Conservation (phyloP, 176 grass and related monocot species). For the Zoysia pacifica region DNA sequence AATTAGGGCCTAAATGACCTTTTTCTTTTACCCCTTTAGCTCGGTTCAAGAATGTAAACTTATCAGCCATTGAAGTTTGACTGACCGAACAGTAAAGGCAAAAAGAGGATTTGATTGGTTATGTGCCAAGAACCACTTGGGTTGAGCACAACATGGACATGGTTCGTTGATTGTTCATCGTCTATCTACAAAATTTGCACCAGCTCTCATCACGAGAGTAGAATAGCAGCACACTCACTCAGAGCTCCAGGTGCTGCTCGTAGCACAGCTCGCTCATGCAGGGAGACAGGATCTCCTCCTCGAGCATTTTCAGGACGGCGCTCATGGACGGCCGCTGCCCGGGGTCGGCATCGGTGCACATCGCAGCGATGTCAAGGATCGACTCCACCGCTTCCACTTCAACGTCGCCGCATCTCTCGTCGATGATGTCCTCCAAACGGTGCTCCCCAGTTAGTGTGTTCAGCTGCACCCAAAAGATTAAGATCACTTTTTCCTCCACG, state of each 20-base stretch:
- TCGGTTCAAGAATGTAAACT: not conserved
- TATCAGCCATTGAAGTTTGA: not conserved
- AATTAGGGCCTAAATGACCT: no score
- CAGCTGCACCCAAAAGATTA: constrained; percentile 43
- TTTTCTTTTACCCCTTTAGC: not conserved
- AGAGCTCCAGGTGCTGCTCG: constrained; percentile 77
- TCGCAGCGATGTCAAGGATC: constrained; percentile 86
- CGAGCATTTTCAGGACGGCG: constrained; percentile 83
- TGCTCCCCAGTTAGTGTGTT: constrained; percentile 81
- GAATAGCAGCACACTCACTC: not conserved
- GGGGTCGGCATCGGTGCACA: constrained; percentile 84
- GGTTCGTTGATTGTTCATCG: constrained; percentile 13
- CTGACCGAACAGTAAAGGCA: not conserved
- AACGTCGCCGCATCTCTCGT: constrained; percentile 54
- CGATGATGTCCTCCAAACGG: constrained; percentile 81
- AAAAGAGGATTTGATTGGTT: constrained; percentile 2
- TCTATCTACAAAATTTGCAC: constrained; percentile 46
- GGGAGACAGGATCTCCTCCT: constrained; percentile 91
- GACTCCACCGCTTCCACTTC: constrained; percentile 83
- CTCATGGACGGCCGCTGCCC: constrained; percentile 74
- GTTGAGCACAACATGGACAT: constrained; percentile 4
- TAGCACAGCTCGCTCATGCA: constrained; percentile 73
- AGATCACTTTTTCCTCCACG: no score
- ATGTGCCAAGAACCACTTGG: constrained; percentile 36
- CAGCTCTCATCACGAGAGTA: constrained; percentile 10